A percentile compares a stretch with the other conserved stretches of the same genome.
These are phyloP conservation scores for Zarea fungicola DNA, from an alignment of 2,329 filamentous ascomycete genomes.

Conservation along the genomic window DNA sequence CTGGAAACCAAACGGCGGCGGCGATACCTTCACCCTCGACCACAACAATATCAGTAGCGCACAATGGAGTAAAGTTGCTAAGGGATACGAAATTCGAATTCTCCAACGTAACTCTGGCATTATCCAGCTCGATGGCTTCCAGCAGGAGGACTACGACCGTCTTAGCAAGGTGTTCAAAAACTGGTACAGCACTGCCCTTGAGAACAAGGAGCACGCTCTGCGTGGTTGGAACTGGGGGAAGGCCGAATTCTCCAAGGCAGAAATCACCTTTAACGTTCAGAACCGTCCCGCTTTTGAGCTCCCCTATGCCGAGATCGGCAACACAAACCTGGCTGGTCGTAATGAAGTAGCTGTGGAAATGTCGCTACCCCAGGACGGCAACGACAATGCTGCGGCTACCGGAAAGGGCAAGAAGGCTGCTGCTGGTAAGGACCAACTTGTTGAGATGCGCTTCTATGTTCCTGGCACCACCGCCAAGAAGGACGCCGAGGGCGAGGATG, in stretches of 20 bases:
- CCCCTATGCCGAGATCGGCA: constrained; percentile 94
- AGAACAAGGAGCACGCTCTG: constrained; percentile 88
- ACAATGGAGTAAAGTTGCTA: constrained; percentile 91
- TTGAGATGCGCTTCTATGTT: constrained; percentile 99
- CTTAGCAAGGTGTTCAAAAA: constrained; percentile 92
- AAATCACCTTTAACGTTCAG: constrained; percentile 93
- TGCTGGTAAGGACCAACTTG: constrained; percentile 84
- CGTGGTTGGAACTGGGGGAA: constrained; percentile 99
- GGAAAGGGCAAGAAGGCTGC: constrained; percentile 83
- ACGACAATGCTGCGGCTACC: constrained; percentile 67
- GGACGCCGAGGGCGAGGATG: constrained; percentile 60
- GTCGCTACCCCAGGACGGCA: constrained; percentile 65
- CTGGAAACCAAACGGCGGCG: constrained; percentile 85
- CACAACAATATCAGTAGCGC: constrained; percentile 77
- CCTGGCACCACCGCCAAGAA: constrained; percentile 82
- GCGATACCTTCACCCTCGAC: constrained; percentile 91
- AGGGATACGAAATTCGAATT: constrained; percentile 91
- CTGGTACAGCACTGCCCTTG: constrained; percentile 92
- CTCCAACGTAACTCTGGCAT: constrained; percentile 77
- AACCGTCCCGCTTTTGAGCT: constrained; percentile 96
- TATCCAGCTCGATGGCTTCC: constrained; percentile 91
- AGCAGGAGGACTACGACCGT: constrained; percentile 90
- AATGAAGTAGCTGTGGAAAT: constrained; percentile 98
- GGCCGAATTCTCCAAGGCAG: constrained; percentile 90
- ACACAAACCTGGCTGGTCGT: constrained; percentile 94